Evolutionary conservation across 768 basidiomycete species (phyloP), one percentile per base, ranked within the genome.

Genomic region (Rubroboletus pulcherrimus): DNA sequence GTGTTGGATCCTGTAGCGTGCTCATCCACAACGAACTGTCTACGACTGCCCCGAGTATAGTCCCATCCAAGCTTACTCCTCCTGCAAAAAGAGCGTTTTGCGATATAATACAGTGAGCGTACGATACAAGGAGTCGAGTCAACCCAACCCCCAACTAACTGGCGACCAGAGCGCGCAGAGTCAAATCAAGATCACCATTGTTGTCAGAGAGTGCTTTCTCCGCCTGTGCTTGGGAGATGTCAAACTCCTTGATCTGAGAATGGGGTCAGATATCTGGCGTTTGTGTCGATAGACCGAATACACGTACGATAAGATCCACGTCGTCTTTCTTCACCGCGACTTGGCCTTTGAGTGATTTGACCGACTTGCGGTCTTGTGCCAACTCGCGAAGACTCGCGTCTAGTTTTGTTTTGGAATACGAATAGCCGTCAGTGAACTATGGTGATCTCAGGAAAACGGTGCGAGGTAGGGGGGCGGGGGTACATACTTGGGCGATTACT

Each of bases 401-500:
- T 10, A 73, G 62, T 34, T 61, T 73, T 24, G 62, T 62, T 47
- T 66, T 68, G 7, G 68, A 73, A 19, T 71, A 71, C 78, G 74
- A 51, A 81, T 81, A 48, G 79, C 81, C 62, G 75, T 81, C 58
- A 69, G 69, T 64, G 82, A 90, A 68, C 82, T 84, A 15, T 74
- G 40, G 11, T 14, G 14, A 63, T 53, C 76, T 83, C 41, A 79
- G 77, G 33, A 45, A 51, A 42, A 21, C 11, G 37, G 17, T 12
- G 19, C 17, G 39, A 21, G 12, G 14, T 7, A 17, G 17, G 40
- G 10, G n/a, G 47, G 14, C 15, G 0, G 40, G 29, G 9, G 42
- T 0, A 53, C 57, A 55, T 40, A 69, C 67, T 53, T 67, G 67
- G 15, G 62, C 67, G 34, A 67, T 67, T 11, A 67, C 67, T 50